Evolutionary conservation across 495 filamentous ascomycete genomes (phyloP).

Genomic region (Ramalina intermedia): DNA sequence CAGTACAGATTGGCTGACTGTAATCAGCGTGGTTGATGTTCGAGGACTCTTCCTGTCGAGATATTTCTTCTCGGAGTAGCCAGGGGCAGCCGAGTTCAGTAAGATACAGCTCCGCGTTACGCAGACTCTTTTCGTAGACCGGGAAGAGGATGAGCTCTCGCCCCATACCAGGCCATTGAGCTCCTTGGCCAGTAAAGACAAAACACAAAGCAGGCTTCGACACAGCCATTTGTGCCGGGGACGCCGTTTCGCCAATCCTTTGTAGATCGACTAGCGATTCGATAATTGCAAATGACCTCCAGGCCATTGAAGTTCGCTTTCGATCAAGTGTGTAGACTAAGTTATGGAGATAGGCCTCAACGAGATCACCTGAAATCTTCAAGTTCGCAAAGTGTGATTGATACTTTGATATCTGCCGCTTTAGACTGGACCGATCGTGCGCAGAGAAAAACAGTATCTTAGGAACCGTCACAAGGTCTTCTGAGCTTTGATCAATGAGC

Average conservation of each 20-base stretch:
- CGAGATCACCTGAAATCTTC: no score
- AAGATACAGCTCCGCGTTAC: constrained; percentile 11
- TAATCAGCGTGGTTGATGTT: constrained; percentile 3
- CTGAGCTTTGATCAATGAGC: not conserved
- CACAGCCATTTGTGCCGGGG: not conserved
- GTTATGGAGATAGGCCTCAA: not conserved
- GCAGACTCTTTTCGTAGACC: constrained; percentile 12
- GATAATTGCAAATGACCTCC: not conserved
- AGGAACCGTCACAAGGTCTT: no score
- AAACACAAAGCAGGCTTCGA: constrained; percentile 9
- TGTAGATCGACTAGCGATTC: not conserved
- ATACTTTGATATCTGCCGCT: no score
- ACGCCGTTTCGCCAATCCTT: not conserved
- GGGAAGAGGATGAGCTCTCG: constrained; percentile 9
- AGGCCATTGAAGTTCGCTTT: constrained; percentile 12
- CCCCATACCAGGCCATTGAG: constrained; percentile 26
- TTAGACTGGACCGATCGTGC: not conserved
- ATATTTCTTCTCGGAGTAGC: constrained; percentile 2
- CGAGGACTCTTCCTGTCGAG: not conserved
- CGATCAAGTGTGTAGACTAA: not conserved
- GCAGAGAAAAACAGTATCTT: not conserved
- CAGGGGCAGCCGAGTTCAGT: not conserved
- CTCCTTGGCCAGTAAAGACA: constrained; percentile 31
- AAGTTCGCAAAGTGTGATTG: no score
- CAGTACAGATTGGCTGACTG: constrained; percentile 16